Evolutionary conservation across 345 rosid species (phyloP).

Genomic region (Lumnitzera littorea): DNA sequence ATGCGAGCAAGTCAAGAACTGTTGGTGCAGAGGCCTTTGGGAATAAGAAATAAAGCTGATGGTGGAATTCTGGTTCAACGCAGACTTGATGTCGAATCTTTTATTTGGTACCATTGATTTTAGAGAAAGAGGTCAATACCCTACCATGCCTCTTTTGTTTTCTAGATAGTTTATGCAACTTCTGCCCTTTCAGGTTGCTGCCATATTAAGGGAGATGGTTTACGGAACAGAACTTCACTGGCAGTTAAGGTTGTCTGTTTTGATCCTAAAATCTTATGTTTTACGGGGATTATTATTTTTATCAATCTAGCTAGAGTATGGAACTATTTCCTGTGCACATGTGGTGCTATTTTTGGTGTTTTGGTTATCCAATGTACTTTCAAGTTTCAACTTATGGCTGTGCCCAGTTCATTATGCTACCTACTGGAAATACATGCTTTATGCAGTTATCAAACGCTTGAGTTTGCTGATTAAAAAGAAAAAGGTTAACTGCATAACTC

Average conservation of each 20-base stretch:
- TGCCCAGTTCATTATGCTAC: too few relatives aligned
- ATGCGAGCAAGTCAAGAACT: conserved; percentile 35
- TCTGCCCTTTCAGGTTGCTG: conserved; percentile 46
- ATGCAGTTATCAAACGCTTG: too few relatives aligned
- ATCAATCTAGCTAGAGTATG: conserved; percentile 5
- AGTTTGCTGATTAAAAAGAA: too few relatives aligned
- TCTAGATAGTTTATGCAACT: conserved; percentile 38
- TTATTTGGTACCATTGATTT: conserved; percentile 26
- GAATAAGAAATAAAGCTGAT: conserved; percentile 29
- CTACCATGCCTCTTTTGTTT: conserved; percentile 25
- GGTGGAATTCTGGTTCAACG: conserved; percentile 13
- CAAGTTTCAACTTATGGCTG: not conserved
- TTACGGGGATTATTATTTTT: conserved; percentile 17
- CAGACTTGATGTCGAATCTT: conserved; percentile 17
- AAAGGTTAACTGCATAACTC: too few relatives aligned
- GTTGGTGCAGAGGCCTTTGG: conserved; percentile 33
- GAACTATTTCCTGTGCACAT: conserved; percentile 17
- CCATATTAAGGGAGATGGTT: conserved; percentile 39
- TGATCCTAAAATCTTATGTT: conserved; percentile 18
- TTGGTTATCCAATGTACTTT: not conserved
- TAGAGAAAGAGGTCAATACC: conserved; percentile 24
- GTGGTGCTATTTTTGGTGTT: conserved; percentile 9
- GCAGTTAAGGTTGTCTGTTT: conserved; percentile 62
- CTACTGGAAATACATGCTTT: not conserved
- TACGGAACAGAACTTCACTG: conserved; percentile 37